Evolutionary conservation across 805 yeast species (phyloP), one percentile per base, ranked within the genome.

Genomic region (Myxozyma neotropica): DNA sequence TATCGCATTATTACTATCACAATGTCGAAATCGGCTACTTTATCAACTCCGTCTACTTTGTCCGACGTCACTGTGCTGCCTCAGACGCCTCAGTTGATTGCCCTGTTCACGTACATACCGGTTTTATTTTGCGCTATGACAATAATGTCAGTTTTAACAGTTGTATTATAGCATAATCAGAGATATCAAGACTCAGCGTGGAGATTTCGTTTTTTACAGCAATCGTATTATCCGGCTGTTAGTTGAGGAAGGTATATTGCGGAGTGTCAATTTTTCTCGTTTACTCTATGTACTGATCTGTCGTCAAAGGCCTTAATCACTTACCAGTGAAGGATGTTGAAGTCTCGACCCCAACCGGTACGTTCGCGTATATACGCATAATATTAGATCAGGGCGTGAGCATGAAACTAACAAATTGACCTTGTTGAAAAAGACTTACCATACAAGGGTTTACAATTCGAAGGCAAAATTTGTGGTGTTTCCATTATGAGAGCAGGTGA

Each of bases 401-500:
- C n/a, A n/a, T n/a, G n/a, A n/a, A n/a, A n/a, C n/a, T n/a, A n/a
- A n/a, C n/a, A n/a, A n/a, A n/a, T n/a, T n/a, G n/a, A n/a, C n/a
- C 15, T 2, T 43, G 15, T 26, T 44, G 19, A 29, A 21, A n/a
- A 21, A 48, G 53, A 48, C 31, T 80, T 83, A 64, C 75, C 76
- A 39, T 90, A 83, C 72, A 80, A 82, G 2, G 99, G 99, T 13
- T 86, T 87, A 58, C 79, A 80, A 60, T 93, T 93, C 73, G 77
- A 83, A 70, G 98, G 99, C 45, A 91, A 89, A 75, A 94, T 94
- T 61, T 93, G 98, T 73, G 99, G 99, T 66, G 99, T 94, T 38
- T 90, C 97, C 17, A 94, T 94, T 72, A 95, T 94, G 69, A 83
- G 99, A 73, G 99, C 99, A 4, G 99, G 99, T 67, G 99, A 94